A percentile compares a stretch with the other conserved stretches of the same genome.
Conservation (phyloP, 495 filamentous ascomycete genomes). For the Amniculicola lignicola region DNA sequence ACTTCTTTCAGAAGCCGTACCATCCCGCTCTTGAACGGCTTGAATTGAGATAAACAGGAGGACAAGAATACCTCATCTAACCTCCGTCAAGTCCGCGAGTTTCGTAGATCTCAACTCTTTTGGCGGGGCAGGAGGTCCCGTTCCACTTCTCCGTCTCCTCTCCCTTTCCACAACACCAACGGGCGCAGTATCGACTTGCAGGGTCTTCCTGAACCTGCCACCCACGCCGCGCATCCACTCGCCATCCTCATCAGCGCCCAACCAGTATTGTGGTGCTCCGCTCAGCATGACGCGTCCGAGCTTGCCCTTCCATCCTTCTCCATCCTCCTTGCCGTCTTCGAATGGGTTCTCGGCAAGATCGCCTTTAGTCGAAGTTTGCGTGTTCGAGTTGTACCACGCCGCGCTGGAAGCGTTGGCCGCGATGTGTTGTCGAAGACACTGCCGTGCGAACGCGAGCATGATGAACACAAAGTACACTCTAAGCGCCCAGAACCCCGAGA, state of each 20-base stretch:
- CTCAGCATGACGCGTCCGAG: slow-evolving; percentile 70
- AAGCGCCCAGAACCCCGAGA: slow-evolving; percentile 66
- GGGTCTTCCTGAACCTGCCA: slow-evolving; percentile 50
- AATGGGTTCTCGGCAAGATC: slow-evolving; percentile 68
- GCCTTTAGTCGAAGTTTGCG: slow-evolving; percentile 43
- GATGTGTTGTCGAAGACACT: slow-evolving; percentile 60
- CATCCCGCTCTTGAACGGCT: not conserved
- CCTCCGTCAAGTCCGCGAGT: slow-evolving; percentile 25
- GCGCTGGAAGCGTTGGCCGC: slow-evolving; percentile 24
- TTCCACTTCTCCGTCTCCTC: slow-evolving; percentile 64
- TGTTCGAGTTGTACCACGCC: slow-evolving; percentile 16
- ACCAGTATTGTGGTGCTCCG: slow-evolving; percentile 71
- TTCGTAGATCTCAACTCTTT: slow-evolving; percentile 17
- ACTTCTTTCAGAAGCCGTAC: not conserved
- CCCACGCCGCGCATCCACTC: slow-evolving; percentile 59
- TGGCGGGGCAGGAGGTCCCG: slow-evolving; percentile 53
- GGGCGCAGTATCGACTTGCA: slow-evolving; percentile 27
- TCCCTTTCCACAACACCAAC: slow-evolving; percentile 61
- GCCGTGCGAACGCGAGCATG: slow-evolving; percentile 73
- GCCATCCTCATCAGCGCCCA: slow-evolving; percentile 53
- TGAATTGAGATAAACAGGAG: not conserved
- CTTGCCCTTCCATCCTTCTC: slow-evolving; percentile 72
- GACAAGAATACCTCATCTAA: slow-evolving; percentile 13
- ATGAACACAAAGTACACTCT: slow-evolving; percentile 76
- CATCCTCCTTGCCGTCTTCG: slow-evolving; percentile 59